phyloP scores from a whole-genome alignment of 768 basidiomycete genomes.

The Pulveroboletus sp. region DNA sequence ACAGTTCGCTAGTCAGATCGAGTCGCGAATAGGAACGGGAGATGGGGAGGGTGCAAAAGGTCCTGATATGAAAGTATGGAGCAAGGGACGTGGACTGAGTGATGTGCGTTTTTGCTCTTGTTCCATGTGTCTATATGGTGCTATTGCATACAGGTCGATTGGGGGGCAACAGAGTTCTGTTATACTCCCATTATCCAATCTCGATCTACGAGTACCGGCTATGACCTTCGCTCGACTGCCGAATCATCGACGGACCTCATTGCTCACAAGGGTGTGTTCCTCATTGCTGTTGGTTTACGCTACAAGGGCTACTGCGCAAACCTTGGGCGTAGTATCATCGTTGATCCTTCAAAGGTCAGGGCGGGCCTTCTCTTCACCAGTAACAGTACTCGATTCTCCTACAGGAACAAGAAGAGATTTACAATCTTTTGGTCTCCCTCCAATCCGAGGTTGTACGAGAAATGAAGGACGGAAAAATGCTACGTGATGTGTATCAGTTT shows the following conservation, averaged over 20 bases:
- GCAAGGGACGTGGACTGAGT: neutral
- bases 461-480: constrained; percentile 71
- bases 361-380: neutral
- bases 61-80: constrained; percentile 60
- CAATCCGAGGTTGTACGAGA: constrained; percentile 70
- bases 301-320: constrained; percentile 94
- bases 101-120: constrained; percentile 41
- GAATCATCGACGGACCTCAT: constrained; percentile 82
- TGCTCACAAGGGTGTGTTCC: constrained; percentile 58
- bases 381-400: neutral
- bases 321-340: constrained; percentile 90
- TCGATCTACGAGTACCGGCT: constrained; percentile 73
- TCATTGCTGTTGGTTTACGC: constrained; percentile 74
- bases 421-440: constrained; percentile 63
- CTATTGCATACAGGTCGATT: constrained; percentile 62
- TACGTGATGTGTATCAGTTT: constrained; percentile 76
- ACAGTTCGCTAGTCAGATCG: constrained; percentile 76
- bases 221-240: constrained; percentile 84
- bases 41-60: constrained; percentile 54
- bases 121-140: neutral
- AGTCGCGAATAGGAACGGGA: constrained; percentile 68
- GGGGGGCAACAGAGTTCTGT: constrained; percentile 86
- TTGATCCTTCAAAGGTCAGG: constrained; percentile 80
- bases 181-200: constrained; percentile 97
- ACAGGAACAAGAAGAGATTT: constrained; percentile 85